Evolutionary conservation across 805 yeast genomes (phyloP).

Genomic region (Ogataea parapolymorpha): DNA sequence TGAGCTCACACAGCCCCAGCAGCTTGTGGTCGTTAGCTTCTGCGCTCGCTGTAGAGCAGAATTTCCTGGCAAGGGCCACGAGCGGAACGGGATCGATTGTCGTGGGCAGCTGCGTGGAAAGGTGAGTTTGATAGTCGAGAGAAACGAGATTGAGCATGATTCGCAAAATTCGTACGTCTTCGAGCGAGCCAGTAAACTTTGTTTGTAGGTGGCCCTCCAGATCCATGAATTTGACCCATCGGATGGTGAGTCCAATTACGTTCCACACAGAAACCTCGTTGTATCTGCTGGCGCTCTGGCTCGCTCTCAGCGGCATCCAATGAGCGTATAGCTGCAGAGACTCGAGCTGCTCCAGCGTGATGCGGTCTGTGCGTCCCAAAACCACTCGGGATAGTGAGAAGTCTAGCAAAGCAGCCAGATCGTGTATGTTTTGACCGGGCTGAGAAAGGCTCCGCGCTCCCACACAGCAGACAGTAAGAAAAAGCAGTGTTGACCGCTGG

Average conservation of each 20-base stretch:
- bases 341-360: slow-evolving; percentile 16
- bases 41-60: slow-evolving; percentile 6
- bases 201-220: slow-evolving; percentile 11
- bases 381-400: slow-evolving; percentile 12
- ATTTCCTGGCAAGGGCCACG: slow-evolving; percentile 12
- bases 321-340: slow-evolving; percentile 18
- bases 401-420: slow-evolving; percentile 12
- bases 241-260: slow-evolving; percentile 15
- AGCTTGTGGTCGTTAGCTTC: slow-evolving; percentile 15
- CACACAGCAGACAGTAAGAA: slow-evolving; percentile 14
- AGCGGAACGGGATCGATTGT: slow-evolving; percentile 18
- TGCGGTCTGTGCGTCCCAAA: slow-evolving; percentile 8
- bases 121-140: slow-evolving; percentile 17
- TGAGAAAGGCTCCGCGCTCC: slow-evolving; percentile 6
- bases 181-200: neutral
- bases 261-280: slow-evolving; percentile 17
- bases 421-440: slow-evolving; percentile 7
- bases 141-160: slow-evolving; percentile 15
- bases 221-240: slow-evolving; percentile 16
- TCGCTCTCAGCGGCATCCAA: slow-evolving; percentile 14
- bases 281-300: neutral
- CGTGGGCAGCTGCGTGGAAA: slow-evolving; percentile 17
- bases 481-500: slow-evolving; percentile 10
- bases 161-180: slow-evolving; percentile 14
- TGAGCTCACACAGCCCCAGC: slow-evolving; percentile 18